phyloP scores from a whole-genome alignment of 495 filamentous ascomycete genomes.

The Lasiosphaeris hirsuta region DNA sequence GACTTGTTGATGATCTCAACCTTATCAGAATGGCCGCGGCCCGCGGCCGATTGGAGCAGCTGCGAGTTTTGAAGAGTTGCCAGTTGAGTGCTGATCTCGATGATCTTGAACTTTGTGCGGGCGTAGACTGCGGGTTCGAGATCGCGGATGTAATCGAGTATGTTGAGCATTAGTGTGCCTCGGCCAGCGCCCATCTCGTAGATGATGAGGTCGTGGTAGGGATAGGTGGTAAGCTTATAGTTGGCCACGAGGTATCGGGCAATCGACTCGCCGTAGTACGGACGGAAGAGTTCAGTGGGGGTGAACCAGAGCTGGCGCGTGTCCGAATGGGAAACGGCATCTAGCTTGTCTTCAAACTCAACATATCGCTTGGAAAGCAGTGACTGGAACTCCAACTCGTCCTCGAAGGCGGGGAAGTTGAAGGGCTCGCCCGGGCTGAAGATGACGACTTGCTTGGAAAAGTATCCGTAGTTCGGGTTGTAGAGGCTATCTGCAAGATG shows the following conservation, averaged over 20 bases:
- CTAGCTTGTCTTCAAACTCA: slow-evolving; percentile 84
- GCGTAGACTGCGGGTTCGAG: slow-evolving; percentile 88
- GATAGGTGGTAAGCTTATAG: slow-evolving; percentile 90
- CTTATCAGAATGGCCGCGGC: slow-evolving; percentile 71
- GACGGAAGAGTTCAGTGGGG: slow-evolving; percentile 92
- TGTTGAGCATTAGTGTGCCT: slow-evolving; percentile 96
- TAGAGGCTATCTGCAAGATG: slow-evolving; percentile 76
- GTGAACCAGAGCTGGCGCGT: slow-evolving; percentile 97
- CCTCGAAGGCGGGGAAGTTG: slow-evolving; percentile 73
- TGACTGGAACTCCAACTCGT: slow-evolving; percentile 78
- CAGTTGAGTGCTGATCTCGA: slow-evolving; percentile 84
- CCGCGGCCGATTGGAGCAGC: slow-evolving; percentile 57
- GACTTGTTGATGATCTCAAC: slow-evolving; percentile 93
- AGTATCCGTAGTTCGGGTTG: slow-evolving; percentile 96
- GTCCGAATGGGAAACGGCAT: slow-evolving; percentile 59
- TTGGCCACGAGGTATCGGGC: slow-evolving; percentile 91
- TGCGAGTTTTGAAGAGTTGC: slow-evolving; percentile 74
- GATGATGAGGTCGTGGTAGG: slow-evolving; percentile 94
- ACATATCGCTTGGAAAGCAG: slow-evolving; percentile 75
- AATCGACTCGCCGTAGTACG: slow-evolving; percentile 95
- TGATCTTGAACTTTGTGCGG: slow-evolving; percentile 89
- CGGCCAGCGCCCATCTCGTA: slow-evolving; percentile 99
- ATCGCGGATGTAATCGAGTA: slow-evolving; percentile 92
- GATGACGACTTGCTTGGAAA: slow-evolving; percentile 95
- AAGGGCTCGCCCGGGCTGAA: slow-evolving; percentile 94